Evolutionary conservation across 1,139 yeast genomes (phyloP).

Genomic region (Nakaseomyces uthaithaninus): DNA sequence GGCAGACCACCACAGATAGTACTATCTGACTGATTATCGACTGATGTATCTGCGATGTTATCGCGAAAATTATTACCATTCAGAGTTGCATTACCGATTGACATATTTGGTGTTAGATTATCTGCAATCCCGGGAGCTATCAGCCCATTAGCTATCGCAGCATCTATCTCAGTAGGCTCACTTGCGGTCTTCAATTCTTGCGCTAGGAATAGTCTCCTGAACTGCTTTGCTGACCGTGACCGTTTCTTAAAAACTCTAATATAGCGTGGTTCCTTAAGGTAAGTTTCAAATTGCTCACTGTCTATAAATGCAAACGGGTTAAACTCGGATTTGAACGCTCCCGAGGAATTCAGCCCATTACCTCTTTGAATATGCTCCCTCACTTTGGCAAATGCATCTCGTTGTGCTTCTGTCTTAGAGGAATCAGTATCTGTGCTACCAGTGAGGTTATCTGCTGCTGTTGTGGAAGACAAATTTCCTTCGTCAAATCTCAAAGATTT

Average conservation of each 20-base stretch:
- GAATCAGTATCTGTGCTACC: conserved; percentile 1
- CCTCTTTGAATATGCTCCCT: conserved; percentile 7
- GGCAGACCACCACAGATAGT: conserved; percentile 7
- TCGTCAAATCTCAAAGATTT: conserved; percentile 4
- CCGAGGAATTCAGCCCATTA: neutral
- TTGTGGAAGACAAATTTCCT: conserved; percentile 1
- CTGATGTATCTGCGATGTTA: neutral
- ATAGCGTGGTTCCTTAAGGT: conserved; percentile 47
- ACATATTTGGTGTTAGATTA: neutral
- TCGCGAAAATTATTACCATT: conserved; percentile 6
- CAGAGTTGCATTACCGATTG: conserved; percentile 1
- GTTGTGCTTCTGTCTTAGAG: neutral
- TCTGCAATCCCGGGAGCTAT: conserved; percentile 7
- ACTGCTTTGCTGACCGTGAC: conserved; percentile 37
- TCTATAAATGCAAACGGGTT: conserved; percentile 16
- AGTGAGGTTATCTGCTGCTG: neutral
- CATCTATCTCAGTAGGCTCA: conserved; percentile 9
- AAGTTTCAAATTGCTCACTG: conserved; percentile 33
- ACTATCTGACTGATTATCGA: conserved; percentile 2
- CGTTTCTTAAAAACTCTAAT: conserved; percentile 42
- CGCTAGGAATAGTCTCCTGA: conserved; percentile 62
- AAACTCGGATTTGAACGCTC: conserved; percentile 4
- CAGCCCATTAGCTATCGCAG: conserved; percentile 7
- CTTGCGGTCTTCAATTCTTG: conserved; percentile 51
- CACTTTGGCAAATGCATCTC: conserved; percentile 5